Base-by-base conservation (phyloP, 2,329 filamentous ascomycete genomes). In the Aspergillus flavus region DNA sequence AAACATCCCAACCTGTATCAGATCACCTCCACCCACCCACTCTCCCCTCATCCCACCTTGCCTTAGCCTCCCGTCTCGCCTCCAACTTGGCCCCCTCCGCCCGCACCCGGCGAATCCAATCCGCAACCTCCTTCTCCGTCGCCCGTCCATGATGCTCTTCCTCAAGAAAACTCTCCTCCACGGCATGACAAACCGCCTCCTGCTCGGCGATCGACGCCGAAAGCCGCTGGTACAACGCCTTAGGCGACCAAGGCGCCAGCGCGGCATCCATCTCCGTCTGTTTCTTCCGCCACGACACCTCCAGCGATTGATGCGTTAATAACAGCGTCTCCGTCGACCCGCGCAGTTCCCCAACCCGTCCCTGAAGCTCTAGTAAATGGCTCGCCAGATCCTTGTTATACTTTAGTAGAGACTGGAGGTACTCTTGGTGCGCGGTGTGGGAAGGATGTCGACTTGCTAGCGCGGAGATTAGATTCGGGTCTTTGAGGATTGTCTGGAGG, bases 161-260 rank as follows among this genome's bases (percentile, higher is more conserved):
- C 48, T 96, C 93, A 1, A 98, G 81, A 75, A 97, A 98, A 71
- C 94, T 97, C 81, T 97, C 94, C 79, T 97, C 94, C 61, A 98
- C 84, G 1, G 92, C 93, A 63, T 86, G 84, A 69, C 94, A 94
- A 19, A 97, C 84, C 19, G 84, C 83, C 68, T 94, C 93, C 78
- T 97, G 94, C 81, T 98, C 94, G 58, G 87, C 86, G 19, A 96
- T 88, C 11, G 88, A 89, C 63, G 91, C 90, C 53, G 84, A 88
- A 12, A 98, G 83, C 58, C 91, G 85, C 78, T 94, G 91, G 75
- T 98, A 97, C 71, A 98, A 82, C 50, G 91, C 90, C 50, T 92
- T 91, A 0, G 94, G 93, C 30, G 92, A 91, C 80, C 96, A 98
- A 1, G 92, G 91, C 41, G 88, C 87, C 64, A 98, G 82, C 7